Evolutionary conservation across 345 rosid species (phyloP).

Genomic region (Eutrema yunnanense): DNA sequence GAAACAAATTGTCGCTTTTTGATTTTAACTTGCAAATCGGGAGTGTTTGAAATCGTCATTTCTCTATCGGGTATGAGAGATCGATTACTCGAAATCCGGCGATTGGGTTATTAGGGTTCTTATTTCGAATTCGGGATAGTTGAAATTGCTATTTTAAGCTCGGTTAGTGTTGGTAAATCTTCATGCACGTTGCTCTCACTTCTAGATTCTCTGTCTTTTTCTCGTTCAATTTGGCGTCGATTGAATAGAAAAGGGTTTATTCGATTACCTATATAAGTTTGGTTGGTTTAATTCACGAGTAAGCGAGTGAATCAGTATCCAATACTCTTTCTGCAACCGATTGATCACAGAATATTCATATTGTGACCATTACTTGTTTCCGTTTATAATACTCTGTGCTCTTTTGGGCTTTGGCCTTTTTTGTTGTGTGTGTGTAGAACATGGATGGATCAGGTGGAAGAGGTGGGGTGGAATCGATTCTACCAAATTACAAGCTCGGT

Average conservation of each 20-base stretch:
- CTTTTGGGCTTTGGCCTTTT: not conserved
- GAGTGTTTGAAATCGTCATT: not conserved
- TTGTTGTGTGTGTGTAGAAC: slow-evolving; percentile 11
- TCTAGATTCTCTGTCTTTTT: not conserved
- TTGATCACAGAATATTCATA: not conserved
- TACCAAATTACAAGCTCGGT: slow-evolving; percentile 74
- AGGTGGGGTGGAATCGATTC: slow-evolving; percentile 48
- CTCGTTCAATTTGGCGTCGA: not conserved
- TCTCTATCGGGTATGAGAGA: slow-evolving; percentile 8
- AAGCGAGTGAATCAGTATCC: not conserved
- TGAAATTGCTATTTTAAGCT: slow-evolving; percentile 19
- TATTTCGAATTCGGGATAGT: slow-evolving; percentile 7
- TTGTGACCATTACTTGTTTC: not conserved
- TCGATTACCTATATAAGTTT: not conserved
- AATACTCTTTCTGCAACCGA: not conserved
- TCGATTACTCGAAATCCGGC: slow-evolving; percentile 4
- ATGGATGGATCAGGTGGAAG: slow-evolving; percentile 56
- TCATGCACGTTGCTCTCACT: not conserved
- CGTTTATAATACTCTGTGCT: not conserved
- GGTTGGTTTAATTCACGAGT: not conserved
- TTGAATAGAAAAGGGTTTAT: not conserved
- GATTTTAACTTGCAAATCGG: not conserved
- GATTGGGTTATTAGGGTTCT: slow-evolving; percentile 22
- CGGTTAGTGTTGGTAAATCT: not conserved
- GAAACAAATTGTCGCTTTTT: not conserved